A percentile compares a stretch with the other conserved stretches of the same genome.
Evolutionary conservation across 2,329 filamentous ascomycete genomes (phyloP).

Genomic region (Claviceps paspali): DNA sequence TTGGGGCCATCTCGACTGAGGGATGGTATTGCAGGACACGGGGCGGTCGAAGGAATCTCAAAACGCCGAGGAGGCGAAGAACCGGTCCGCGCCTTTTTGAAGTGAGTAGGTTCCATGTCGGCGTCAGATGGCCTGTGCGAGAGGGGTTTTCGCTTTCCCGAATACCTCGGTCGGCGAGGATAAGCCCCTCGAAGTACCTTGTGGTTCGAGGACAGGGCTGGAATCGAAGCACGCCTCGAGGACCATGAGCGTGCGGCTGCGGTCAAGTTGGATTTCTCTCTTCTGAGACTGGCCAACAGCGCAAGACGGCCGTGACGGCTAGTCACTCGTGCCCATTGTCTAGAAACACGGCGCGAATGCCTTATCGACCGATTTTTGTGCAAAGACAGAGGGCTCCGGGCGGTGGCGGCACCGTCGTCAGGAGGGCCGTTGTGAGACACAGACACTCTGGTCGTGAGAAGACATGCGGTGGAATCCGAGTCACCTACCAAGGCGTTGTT

Average conservation of each 20-base stretch:
- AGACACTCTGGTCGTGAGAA: not conserved
- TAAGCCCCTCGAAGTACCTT: slow-evolving; percentile 3
- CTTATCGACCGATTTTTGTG: slow-evolving; percentile 6
- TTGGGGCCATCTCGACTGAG: slow-evolving; percentile 21
- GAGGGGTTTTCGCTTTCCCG: slow-evolving; percentile 11
- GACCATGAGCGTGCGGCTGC: not conserved
- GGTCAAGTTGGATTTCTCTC: not conserved
- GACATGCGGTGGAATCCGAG: not conserved
- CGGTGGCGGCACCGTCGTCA: slow-evolving; percentile 2
- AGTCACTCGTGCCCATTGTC: slow-evolving; percentile 9
- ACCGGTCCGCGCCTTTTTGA: slow-evolving; percentile 34
- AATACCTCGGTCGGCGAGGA: slow-evolving; percentile 6
- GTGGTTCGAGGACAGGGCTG: not conserved
- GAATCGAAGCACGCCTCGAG: not conserved
- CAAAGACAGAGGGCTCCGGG: slow-evolving; percentile 2
- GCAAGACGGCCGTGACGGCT: slow-evolving; percentile 6
- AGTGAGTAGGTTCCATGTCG: slow-evolving; percentile 19
- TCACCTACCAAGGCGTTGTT: not conserved
- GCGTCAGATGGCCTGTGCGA: slow-evolving; percentile 10
- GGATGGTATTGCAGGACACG: slow-evolving; percentile 7
- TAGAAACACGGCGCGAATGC: slow-evolving; percentile 3
- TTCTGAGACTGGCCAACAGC: slow-evolving; percentile 1
- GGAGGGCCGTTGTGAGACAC: slow-evolving; percentile 1
- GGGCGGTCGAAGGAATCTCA: slow-evolving; percentile 22
- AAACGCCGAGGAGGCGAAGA: slow-evolving; percentile 29